A percentile compares a stretch with the other conserved stretches of the same genome.
These are phyloP conservation scores for Saccharomycopsis javanensis DNA, from an alignment of 805 yeast genomes.

Conservation along the genomic window DNA sequence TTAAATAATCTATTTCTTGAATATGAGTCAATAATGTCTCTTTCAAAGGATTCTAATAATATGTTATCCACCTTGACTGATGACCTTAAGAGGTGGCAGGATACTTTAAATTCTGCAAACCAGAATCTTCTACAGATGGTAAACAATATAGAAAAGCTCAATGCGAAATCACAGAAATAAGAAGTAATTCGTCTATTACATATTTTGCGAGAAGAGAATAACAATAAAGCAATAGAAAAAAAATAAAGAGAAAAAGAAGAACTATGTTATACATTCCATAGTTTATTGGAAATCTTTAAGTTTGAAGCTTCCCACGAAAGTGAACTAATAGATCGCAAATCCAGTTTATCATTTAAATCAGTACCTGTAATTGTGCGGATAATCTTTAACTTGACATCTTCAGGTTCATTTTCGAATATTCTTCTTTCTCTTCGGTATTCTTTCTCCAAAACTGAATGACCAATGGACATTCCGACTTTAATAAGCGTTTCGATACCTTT, in stretches of 20 bases:
- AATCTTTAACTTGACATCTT: conserved; percentile 38
- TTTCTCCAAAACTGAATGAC: conserved; percentile 46
- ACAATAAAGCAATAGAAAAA: too few species aligned
- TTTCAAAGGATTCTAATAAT: conserved; percentile 7
- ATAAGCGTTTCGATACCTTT: conserved; percentile 73
- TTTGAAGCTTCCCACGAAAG: conserved; percentile 18
- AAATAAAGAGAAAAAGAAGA: too few species aligned
- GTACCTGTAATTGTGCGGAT: conserved; percentile 54
- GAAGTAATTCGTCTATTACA: neutral
- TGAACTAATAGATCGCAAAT: conserved; percentile 1
- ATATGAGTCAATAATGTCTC: conserved; percentile 7
- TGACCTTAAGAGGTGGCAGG: conserved; percentile 13
- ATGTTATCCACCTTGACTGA: neutral
- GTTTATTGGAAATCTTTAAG: conserved; percentile 2
- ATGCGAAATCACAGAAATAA: neutral
- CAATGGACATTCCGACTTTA: conserved; percentile 86
- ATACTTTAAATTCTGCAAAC: conserved; percentile 2
- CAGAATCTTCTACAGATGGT: conserved; percentile 9
- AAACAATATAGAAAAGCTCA: neutral
- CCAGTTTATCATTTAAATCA: conserved; percentile 19
- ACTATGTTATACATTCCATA: neutral
- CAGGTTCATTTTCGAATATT: conserved; percentile 37
- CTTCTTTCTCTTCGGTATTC: conserved; percentile 42
- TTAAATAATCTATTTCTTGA: conserved; percentile 14
- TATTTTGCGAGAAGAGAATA: too few species aligned